Evolutionary conservation across 2,329 filamentous ascomycete species (phyloP).

Genomic region (Hymenoscyphus repandus): DNA sequence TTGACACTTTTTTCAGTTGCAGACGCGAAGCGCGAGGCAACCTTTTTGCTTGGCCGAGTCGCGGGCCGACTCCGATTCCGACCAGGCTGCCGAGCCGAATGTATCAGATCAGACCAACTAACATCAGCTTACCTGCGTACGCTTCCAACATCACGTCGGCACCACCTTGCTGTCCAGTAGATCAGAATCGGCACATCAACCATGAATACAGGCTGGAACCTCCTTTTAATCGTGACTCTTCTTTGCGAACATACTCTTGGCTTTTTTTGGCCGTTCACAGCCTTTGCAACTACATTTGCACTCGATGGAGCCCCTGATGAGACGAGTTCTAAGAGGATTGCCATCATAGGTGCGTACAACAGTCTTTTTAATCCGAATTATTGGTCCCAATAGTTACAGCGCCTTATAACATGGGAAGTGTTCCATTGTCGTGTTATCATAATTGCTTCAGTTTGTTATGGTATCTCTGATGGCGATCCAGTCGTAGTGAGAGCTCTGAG

Average conservation of each 20-base stretch:
- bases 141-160: no score
- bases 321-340: slow-evolving; percentile 23
- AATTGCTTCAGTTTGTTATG: background rate
- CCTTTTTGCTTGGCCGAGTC: slow-evolving; percentile 1
- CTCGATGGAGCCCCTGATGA: slow-evolving; percentile 12
- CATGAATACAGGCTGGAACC: slow-evolving; percentile 24
- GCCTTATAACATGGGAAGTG: background rate
- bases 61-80: no score
- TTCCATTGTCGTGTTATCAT: background rate
- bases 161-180: background rate
- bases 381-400: background rate
- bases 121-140: no score
- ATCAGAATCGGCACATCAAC: slow-evolving; percentile 7
- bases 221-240: slow-evolving; percentile 17
- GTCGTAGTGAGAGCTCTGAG: no score
- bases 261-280: slow-evolving; percentile 29
- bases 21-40: slow-evolving; percentile 18
- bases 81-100: no score
- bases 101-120: no score
- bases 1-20: slow-evolving; percentile 20
- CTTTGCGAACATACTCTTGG: slow-evolving; percentile 21
- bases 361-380: background rate
- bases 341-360: slow-evolving; percentile 30
- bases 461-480: no score
- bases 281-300: slow-evolving; percentile 16